Conservation (phyloP, 257 asterid genomes). For the Hygrophila difformis region DNA sequence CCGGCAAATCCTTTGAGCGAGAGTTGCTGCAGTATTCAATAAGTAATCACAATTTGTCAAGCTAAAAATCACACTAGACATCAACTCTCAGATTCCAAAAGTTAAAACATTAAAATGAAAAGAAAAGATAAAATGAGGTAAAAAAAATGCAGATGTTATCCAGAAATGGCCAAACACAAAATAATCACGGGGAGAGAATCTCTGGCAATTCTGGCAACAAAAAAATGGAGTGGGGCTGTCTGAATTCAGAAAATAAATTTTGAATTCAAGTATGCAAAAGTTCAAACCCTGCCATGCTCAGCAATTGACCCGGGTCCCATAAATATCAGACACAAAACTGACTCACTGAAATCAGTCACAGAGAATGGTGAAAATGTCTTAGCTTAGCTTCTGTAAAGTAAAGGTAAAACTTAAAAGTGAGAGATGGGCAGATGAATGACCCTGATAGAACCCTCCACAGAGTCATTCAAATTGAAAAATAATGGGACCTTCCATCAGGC, state of each 20-base stretch:
- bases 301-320: conserved; percentile 19
- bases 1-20: conserved; percentile 96
- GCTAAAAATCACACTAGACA: not conserved
- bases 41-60: too few species aligned
- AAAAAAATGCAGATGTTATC: not conserved
- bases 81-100: not conserved
- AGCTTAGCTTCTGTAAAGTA: not conserved
- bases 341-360: conserved; percentile 18
- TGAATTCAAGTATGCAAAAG: conserved; percentile 9
- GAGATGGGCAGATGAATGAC: not conserved
- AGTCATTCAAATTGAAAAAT: too few species aligned
- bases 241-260: conserved; percentile 8
- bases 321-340: conserved; percentile 16
- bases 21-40: conserved; percentile 60
- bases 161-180: not conserved
- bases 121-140: not conserved
- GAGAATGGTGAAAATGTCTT: conserved; percentile 9
- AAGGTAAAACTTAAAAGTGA: not conserved
- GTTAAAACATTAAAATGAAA: not conserved
- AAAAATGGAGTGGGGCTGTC: not conserved
- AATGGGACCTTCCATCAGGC: too few species aligned
- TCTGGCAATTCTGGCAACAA: conserved; percentile 19
- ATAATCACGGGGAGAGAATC: conserved; percentile 27
- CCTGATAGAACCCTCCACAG: not conserved
- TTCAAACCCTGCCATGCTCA: conserved; percentile 20